Base-by-base conservation (phyloP, 345 rosid species). In the Xanthoceras sorbifolium region DNA sequence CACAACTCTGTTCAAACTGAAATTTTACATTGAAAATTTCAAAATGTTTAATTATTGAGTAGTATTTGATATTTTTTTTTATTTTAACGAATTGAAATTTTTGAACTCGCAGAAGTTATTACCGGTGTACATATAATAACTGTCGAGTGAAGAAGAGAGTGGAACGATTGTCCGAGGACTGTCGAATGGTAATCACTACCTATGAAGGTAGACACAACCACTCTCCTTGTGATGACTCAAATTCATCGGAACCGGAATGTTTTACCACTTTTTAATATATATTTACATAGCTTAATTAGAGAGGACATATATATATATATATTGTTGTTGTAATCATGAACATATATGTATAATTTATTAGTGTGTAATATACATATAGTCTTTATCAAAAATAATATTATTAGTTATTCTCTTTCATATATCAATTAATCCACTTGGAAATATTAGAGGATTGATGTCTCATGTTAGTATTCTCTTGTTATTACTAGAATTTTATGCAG, bases 171-270 rank as follows among this genome's bases (percentile, higher is more conserved):
- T 95, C 98, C 6, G 98, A 95, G 76, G 99, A 95, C 66, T 90
- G 97, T 79, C 87, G 99, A 77, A 95, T 95, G 99, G 99, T 95
- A 75, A 95, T 95, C 65, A 95, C 99, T 17, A 95, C 99, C 36
- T 95, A 95, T 28, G 99, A 95, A 90, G 99, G 99, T 62, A 89
- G 99, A 82, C 99, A 95, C 85, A 93, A 86, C 72, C 99, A 94
- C 88, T 80, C 91, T 74, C 98, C 97, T 4, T 90, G 88, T 59
- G 94, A 93, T 76, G 99, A 93, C 78, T 89, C 97, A 9, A 89
- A 84, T 83, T 87, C 94, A 20, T 91, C 97, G 7, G 96, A 93
- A 36, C 91, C 87, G 62, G 91, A 92, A 80, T 82, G 89, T 75
- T 89, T 93, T 81, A 71, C 90, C 70, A 84, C 94, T 18, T 94